Evolutionary conservation across 257 asterid genomes (phyloP), one percentile per base, ranked within the genome.

Genomic region (Linderniella brevidens): DNA sequence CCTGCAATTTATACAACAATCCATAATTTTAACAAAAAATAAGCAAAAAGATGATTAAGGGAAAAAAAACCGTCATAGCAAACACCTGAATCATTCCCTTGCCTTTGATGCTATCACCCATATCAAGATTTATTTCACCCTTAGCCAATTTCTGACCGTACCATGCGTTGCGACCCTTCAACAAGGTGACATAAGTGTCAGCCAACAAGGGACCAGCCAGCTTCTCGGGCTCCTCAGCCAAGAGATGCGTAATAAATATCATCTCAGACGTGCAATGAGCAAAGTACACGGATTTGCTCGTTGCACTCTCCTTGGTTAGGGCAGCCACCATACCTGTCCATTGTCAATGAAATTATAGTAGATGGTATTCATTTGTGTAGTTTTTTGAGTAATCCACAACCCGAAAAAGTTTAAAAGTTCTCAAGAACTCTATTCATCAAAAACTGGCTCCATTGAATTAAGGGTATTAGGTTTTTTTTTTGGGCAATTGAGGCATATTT

Each of bases 101-200:
- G 70, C 98, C 98, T 18, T 77, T 84, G 56, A 88, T 88, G 70
- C 87, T 88, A 63, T 88, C 95, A 14, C 98, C 98, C 92, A 84
- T 74, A 58, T 84, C 95, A 8, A 82, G 85, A 58, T 75, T 88
- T 19, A 84, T 65, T 67, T 88, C 93, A 49, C 84, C 86, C 67
- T 74, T 88, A 25, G 98, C 98, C 71, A 87, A 61, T 75, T 77
- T 87, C 52, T 77, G 83, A 37, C 97, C 97, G 19, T 83, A 87
- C 97, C 97, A 87, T 1, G 95, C 71, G 52, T 87, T 87, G 46
- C 97, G 95, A 36, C 97, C 97, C 69, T 88, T 88, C 75, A 88
- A 62, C 71, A 88, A 56, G 39, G 94, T 88, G 6, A 88, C 98
- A 0, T 88, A 88, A 8, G 95, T 84, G 59, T 88, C 98, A 5